Conservation (phyloP, 352 stramenopile species). For the Aphanomyces invadans region DNA sequence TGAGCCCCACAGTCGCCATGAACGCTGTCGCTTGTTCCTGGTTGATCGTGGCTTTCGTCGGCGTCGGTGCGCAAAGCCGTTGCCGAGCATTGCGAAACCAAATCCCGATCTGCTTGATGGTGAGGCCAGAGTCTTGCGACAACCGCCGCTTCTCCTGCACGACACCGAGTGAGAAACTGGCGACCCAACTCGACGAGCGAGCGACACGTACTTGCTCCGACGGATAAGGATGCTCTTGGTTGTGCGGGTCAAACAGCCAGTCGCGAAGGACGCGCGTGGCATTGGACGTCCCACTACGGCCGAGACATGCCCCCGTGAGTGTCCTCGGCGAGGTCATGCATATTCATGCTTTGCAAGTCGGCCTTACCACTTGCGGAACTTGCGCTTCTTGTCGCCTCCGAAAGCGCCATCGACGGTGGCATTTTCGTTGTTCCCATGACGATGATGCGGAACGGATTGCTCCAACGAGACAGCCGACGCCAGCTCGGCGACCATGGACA, state of each 20-base stretch:
- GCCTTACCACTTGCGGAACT: slow-evolving; percentile 26
- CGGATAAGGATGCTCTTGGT: slow-evolving; percentile 24
- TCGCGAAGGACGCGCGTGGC: slow-evolving; percentile 20
- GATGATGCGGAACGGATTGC: no score
- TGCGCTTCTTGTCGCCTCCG: slow-evolving; percentile 21
- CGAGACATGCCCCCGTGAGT: neutral
- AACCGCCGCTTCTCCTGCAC: slow-evolving; percentile 13
- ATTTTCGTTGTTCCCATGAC: neutral
- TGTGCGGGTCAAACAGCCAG: slow-evolving; percentile 24
- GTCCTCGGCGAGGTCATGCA: neutral
- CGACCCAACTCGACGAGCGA: neutral
- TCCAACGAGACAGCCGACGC: no score
- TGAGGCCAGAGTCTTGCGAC: slow-evolving; percentile 22
- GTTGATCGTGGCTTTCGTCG: slow-evolving; percentile 21
- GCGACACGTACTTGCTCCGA: slow-evolving; percentile 2
- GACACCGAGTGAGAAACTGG: neutral
- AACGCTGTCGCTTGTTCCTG: slow-evolving; percentile 20
- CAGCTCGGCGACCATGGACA: no score
- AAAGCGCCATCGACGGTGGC: neutral
- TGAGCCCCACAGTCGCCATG: slow-evolving; percentile 11
- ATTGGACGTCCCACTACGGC: slow-evolving; percentile 18
- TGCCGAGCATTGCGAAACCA: slow-evolving; percentile 25
- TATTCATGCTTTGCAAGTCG: no score
- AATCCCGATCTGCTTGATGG: slow-evolving; percentile 25
- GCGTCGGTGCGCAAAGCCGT: slow-evolving; percentile 14